phyloP scores from a whole-genome alignment of 108 stramenopile species.

The Fistulifera pelliculosa region DNA sequence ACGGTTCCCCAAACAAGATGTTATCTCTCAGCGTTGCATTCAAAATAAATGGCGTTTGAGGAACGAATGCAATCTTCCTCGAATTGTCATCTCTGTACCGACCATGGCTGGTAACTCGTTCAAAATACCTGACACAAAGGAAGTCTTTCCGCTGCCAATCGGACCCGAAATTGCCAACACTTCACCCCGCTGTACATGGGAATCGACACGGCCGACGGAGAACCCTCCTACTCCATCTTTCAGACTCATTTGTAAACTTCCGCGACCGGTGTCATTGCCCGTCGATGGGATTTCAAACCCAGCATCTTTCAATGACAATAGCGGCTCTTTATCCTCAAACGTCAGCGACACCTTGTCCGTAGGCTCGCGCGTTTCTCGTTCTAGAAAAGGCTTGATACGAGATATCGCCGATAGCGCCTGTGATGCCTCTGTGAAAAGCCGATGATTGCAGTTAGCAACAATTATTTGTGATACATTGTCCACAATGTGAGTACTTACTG shows the following conservation, averaged over 20 bases:
- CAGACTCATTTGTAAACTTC: not conserved
- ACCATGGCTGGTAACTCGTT: slow-evolving; percentile 52
- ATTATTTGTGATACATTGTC: too few relatives aligned
- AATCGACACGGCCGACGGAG: slow-evolving; percentile 33
- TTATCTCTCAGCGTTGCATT: slow-evolving; percentile 92
- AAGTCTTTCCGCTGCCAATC: slow-evolving; percentile 83
- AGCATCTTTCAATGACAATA: not conserved
- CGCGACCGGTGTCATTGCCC: not conserved
- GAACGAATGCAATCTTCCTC: slow-evolving; percentile 77
- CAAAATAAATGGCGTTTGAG: slow-evolving; percentile 89
- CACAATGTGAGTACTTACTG: slow-evolving; percentile 9
- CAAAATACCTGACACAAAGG: slow-evolving; percentile 68
- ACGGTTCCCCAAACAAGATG: slow-evolving; percentile 84
- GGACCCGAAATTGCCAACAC: slow-evolving; percentile 61
- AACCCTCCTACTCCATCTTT: slow-evolving; percentile 22
- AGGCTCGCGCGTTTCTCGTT: slow-evolving; percentile 22
- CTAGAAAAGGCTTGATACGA: slow-evolving; percentile 50
- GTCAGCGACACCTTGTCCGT: not conserved
- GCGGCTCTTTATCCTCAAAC: not conserved
- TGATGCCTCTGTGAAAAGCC: slow-evolving; percentile 14
- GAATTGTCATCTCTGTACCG: slow-evolving; percentile 10
- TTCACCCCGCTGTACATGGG: slow-evolving; percentile 40
- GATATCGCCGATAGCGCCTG: slow-evolving; percentile 54
- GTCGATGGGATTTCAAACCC: not conserved
- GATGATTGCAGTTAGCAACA: too few relatives aligned